Base-by-base conservation (phyloP, 2,329 filamentous ascomycete species). In the Xylariales sp. region DNA sequence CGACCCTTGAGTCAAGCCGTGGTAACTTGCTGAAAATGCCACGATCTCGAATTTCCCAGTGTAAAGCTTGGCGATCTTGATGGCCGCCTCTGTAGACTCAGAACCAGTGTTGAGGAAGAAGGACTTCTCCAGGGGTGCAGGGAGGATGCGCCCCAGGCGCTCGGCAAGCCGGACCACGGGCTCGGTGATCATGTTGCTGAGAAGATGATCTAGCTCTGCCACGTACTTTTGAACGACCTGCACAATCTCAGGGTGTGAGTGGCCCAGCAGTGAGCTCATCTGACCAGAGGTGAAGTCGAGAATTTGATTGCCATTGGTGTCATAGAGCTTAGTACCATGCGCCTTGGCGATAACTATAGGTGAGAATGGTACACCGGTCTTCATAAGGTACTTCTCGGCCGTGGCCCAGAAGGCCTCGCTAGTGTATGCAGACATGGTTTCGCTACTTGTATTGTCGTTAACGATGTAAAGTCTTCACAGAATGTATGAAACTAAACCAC, bases 11-110 rank as follows among this genome's bases (percentile, higher is more conserved):
- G 77, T 83, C 42, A 83, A 60, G 16, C 80, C 79, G 55, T 83
- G 78, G 57, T 72, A 84, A 40, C 72, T 76, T 1, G 70, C 70
- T 1, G 66, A 66, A 37, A 83, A 62, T 0, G 66, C 79, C 4
- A 84, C 74, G 37, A 84, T 70, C 53, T 83, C 79, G 45, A 77
- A 83, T 28, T 76, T 80, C 3, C 77, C 76, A 0, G 78, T 83
- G 47, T 73, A 76, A 20, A 66, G 58, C 53, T 83, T 83, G 4
- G 79, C 79, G 48, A 84, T 67, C 39, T 77, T 75, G 43, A 83
- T 79, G 1, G 78, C 78, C 5, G 76, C 77, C 46, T 83, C 79
- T 33, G 63, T 73, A 2, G 60, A 64, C 52, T 79, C 75, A 1
- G 62, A 68, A 3, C 76, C 76, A 0, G 76, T 80, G 45, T 62